These are phyloP conservation scores for Ustulina deusta DNA, from an alignment of 2,329 filamentous ascomycete genomes.

Conservation along the genomic window DNA sequence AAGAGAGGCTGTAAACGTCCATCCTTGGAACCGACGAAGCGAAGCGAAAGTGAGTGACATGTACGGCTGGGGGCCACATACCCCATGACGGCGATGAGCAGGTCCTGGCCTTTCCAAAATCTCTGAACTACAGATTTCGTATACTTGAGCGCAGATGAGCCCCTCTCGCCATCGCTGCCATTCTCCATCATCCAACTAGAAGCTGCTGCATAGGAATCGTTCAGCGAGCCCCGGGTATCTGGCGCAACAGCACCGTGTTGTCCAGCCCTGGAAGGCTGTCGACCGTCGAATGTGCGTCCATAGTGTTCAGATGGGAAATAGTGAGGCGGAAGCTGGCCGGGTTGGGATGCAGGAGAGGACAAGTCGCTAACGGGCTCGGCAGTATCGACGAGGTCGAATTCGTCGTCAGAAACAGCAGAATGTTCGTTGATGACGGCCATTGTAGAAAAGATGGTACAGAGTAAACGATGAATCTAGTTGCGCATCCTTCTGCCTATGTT, in stretches of 20 bases:
- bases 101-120: constrained; percentile 32
- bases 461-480: neutral
- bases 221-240: constrained; percentile 10
- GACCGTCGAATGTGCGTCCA: constrained; percentile 21
- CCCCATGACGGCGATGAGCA: constrained; percentile 44
- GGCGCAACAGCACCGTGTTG: neutral
- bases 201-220: constrained; percentile 22
- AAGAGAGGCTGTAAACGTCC: constrained; percentile 2
- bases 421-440: constrained; percentile 30
- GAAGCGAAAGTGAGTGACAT: neutral
- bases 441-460: neutral
- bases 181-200: constrained; percentile 16
- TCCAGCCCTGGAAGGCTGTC: neutral
- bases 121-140: constrained; percentile 36
- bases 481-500: neutral
- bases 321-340: neutral
- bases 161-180: neutral
- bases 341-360: constrained; percentile 26
- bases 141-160: constrained; percentile 28
- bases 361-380: constrained; percentile 34
- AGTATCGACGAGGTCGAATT: constrained; percentile 36
- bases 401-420: constrained; percentile 35
- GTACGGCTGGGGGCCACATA: constrained; percentile 17
- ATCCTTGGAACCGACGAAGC: neutral
- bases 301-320: constrained; percentile 31